Base-by-base conservation (phyloP, 2,329 filamentous ascomycete genomes). In the Aspergillus latus region DNA sequence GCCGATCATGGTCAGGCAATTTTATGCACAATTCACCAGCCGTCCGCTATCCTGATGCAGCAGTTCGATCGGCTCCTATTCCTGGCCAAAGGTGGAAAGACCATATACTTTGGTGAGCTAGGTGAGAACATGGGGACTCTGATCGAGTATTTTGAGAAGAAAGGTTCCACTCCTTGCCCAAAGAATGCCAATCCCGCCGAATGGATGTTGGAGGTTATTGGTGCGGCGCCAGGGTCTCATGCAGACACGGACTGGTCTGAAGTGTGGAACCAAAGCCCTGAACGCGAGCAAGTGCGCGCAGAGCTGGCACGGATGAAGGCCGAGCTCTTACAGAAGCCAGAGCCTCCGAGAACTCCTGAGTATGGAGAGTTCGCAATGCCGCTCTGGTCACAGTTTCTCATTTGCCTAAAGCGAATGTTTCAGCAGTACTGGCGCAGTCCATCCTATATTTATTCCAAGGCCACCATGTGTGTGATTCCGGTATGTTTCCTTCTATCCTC, bases 21-120 rank as follows among this genome's bases (percentile, higher is more conserved):
- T 70, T 84, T 96, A 8, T 96, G 91, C 77, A 96, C 92, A 0
- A 96, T 96, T 59, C 92, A 97, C 72, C 92, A 97, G 72, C 92
- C 92, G 8, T 94, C 90, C 8, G 91, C 91, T 34, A 90, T 95
- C 80, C 80, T 96, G 52, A 96, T 96, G 79, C 89, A 95, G 70
- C 86, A 90, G 58, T 96, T 87, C 49, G 85, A 88, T 61, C 79
- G 80, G 0, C 72, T 87, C 0, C 75, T 87, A 0, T 84, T 88
- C 66, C 75, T 88, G 1, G 83, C 84, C 2, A 80, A 78, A 52
- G 85, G 85, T 26, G 86, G 86, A 0, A 82, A 80, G 64, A 87
- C 84, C 0, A 83, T 88, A 0, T 88, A 88, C 65, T 88, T 88
- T 70, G 86, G 86, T 0, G 77, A 86, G 3, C 82, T 88, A 37